These are phyloP conservation scores for Paraconiothyrium sp. DNA, from an alignment of 2,329 filamentous ascomycete genomes.

Conservation along the genomic window DNA sequence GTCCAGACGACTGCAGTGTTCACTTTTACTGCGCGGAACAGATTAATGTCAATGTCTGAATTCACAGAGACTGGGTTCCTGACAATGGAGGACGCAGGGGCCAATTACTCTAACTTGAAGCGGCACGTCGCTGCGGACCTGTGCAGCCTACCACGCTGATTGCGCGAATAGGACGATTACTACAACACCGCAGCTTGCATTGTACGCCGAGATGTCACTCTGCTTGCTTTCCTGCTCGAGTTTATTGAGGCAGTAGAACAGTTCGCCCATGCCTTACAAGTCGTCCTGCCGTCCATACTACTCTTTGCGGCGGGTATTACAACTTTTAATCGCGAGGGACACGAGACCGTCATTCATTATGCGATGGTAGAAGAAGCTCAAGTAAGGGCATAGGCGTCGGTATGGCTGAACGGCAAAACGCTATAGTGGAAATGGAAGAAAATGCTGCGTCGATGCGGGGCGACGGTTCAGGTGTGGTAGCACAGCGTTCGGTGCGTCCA, in stretches of 20 bases:
- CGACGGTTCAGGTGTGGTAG: constrained; percentile 55
- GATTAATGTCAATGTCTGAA: constrained; percentile 15
- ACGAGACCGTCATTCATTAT: constrained; percentile 60
- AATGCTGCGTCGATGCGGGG: constrained; percentile 64
- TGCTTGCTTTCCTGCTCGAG: constrained; percentile 14
- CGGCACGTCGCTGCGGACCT: constrained; percentile 21
- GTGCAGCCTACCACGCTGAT: constrained; percentile 24
- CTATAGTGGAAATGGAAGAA: constrained; percentile 56
- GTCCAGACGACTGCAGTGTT: constrained; percentile 11
- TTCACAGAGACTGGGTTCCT: constrained; percentile 16
- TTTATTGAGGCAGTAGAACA: constrained; percentile 16
- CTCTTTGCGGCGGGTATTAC: constrained; percentile 39
- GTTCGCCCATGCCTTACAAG: constrained; percentile 14
- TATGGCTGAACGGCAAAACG: constrained; percentile 57
- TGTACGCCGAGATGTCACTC: constrained; percentile 18
- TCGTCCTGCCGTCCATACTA: constrained; percentile 8
- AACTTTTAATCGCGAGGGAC: constrained; percentile 56
- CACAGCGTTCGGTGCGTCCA: constrained; percentile 65
- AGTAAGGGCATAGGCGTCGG: constrained; percentile 61
- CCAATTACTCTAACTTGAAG: constrained; percentile 25
- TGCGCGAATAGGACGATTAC: constrained; percentile 18
- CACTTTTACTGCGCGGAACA: constrained; percentile 19
- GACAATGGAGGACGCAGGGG: constrained; percentile 17
- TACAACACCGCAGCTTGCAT: constrained; percentile 12
- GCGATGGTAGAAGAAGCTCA: constrained; percentile 61